Percentiles rank a stretch among this genome's conserved stretches.
phyloP scores from a whole-genome alignment of 2,329 filamentous ascomycete species.

The Akanthomyces dipterigenus region DNA sequence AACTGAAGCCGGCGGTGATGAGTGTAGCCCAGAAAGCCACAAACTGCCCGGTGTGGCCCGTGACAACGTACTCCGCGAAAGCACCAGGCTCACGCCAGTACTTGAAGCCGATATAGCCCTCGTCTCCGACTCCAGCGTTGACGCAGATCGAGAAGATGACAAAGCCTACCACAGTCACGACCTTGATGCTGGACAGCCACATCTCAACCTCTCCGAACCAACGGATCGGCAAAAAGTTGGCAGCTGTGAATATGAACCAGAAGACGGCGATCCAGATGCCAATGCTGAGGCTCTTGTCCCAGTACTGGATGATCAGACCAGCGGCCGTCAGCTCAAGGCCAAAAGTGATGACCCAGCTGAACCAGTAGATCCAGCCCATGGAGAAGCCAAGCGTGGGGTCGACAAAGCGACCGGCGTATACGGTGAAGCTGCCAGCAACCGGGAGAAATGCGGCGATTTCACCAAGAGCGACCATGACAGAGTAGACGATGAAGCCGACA shows the following conservation, averaged over 20 bases:
- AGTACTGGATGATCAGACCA: slow-evolving; percentile 70
- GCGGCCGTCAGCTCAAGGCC: slow-evolving; percentile 67
- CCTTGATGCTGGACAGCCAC: slow-evolving; percentile 72
- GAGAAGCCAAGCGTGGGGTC: slow-evolving; percentile 67
- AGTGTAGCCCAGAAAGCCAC: slow-evolving; percentile 64
- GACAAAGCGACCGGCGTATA: slow-evolving; percentile 69
- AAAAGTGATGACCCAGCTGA: slow-evolving; percentile 67
- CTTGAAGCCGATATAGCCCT: slow-evolving; percentile 68
- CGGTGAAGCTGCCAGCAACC: slow-evolving; percentile 67
- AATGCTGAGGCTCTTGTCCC: slow-evolving; percentile 55
- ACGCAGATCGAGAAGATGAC: slow-evolving; percentile 71
- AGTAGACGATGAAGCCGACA: slow-evolving; percentile 66
- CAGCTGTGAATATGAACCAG: slow-evolving; percentile 59
- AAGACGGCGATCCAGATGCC: slow-evolving; percentile 70
- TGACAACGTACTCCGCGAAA: slow-evolving; percentile 54
- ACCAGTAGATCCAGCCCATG: slow-evolving; percentile 82
- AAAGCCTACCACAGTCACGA: slow-evolving; percentile 67
- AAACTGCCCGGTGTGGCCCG: slow-evolving; percentile 51
- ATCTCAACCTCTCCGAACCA: slow-evolving; percentile 75
- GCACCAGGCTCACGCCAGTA: slow-evolving; percentile 65
- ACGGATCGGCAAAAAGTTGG: slow-evolving; percentile 66
- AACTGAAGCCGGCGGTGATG: slow-evolving; percentile 63
- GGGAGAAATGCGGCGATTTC: slow-evolving; percentile 77
- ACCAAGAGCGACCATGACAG: slow-evolving; percentile 63
- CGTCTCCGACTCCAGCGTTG: slow-evolving; percentile 61